phyloP scores from a whole-genome alignment of 164 flowering plant species.

The Sedum album region DNA sequence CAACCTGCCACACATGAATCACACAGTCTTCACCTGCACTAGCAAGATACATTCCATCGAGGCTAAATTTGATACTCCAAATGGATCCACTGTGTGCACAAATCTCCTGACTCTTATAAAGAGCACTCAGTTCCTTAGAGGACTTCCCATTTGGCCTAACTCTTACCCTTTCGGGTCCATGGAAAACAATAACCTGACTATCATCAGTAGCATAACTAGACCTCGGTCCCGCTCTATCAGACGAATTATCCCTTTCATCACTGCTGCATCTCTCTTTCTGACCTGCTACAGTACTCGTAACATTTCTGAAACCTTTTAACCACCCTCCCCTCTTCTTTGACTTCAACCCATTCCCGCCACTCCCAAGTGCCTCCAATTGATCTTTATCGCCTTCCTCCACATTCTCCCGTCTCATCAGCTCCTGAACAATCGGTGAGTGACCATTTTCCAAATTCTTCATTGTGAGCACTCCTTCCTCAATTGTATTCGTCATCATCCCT shows the following conservation, averaged over 20 bases:
- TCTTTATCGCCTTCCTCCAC: constrained; percentile 64
- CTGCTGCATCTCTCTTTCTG: constrained; percentile 73
- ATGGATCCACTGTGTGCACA: constrained; percentile 94
- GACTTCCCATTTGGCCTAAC: constrained; percentile 88
- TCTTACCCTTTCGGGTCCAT: constrained; percentile 72
- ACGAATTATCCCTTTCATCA: constrained; percentile 89
- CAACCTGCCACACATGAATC: constrained; percentile 89
- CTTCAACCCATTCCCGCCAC: constrained; percentile 35
- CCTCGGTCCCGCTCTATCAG: constrained; percentile 89
- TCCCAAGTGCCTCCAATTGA: constrained; percentile 20
- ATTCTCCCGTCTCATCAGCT: constrained; percentile 87
- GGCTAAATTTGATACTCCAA: constrained; percentile 91
- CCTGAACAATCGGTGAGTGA: constrained; percentile 93
- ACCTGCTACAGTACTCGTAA: constrained; percentile 54
- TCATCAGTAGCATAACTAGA: constrained; percentile 97
- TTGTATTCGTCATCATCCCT: constrained; percentile 19
- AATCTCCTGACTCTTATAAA: constrained; percentile 51
- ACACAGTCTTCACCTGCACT: constrained; percentile 98
- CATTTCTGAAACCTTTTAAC: constrained; percentile 72
- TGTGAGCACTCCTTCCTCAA: constrained; percentile 31
- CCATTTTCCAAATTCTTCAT: constrained; percentile 92
- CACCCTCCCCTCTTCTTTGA: constrained; percentile 74
- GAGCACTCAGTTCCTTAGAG: constrained; percentile 62
- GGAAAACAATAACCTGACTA: constrained; percentile 77
- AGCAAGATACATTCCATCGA: constrained; percentile 84